These are phyloP conservation scores for Microcos paniculata DNA, from an alignment of 345 rosid species.

Conservation along the genomic window DNA sequence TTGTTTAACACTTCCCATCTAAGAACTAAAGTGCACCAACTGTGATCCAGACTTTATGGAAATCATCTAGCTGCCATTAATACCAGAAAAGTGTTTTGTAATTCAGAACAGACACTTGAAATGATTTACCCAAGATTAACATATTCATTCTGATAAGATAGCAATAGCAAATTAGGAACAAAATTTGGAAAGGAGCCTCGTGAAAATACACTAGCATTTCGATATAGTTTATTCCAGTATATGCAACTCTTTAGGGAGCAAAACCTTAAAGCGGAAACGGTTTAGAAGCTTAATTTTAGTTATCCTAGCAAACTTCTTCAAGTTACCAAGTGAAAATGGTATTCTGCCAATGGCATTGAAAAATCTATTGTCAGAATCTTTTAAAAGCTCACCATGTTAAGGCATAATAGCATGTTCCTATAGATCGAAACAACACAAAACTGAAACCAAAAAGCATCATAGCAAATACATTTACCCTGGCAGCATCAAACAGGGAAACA, in stretches of 20 bases:
- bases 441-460: background rate
- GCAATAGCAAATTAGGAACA: background rate
- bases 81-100: background rate
- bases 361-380: background rate
- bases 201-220: background rate
- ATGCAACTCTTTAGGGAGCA: background rate
- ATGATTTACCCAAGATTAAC: constrained; percentile 1
- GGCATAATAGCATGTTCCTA: background rate
- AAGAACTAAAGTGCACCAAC: background rate
- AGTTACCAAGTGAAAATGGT: background rate
- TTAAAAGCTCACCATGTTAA: background rate
- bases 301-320: background rate
- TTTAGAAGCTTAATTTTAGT: background rate
- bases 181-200: background rate
- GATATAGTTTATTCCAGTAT: background rate
- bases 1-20: background rate
- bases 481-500: background rate
- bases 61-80: background rate
- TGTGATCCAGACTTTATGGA: background rate
- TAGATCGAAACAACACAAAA: background rate
- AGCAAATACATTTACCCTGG: background rate
- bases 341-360: background rate
- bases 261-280: background rate
- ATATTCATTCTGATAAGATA: background rate
- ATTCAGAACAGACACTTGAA: background rate